Percentiles rank a stretch among this genome's conserved stretches.
Conservation (phyloP, 1,139 yeast species). For the Petasospora rhodanensis region DNA sequence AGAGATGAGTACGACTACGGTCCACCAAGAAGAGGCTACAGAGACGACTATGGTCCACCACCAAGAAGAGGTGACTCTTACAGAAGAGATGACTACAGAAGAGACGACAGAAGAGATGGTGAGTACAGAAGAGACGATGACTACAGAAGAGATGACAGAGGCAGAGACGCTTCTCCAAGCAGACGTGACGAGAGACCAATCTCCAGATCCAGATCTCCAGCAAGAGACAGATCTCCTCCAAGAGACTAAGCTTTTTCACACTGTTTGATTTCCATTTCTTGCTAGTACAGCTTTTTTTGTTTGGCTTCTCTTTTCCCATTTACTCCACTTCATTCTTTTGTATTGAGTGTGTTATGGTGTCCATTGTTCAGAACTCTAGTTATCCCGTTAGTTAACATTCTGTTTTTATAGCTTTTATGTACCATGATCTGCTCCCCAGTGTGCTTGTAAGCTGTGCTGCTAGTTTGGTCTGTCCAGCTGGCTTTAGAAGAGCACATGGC, state of each 20-base stretch:
- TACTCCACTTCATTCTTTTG: no score
- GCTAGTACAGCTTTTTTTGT: no score
- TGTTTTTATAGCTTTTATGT: no score
- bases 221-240: conserved; percentile 7
- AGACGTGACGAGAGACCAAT: conserved; percentile 21
- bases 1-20: conserved; percentile 6
- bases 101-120: conserved; percentile 10
- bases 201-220: conserved; percentile 17
- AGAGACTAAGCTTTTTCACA: conserved; percentile 2
- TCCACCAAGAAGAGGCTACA: conserved; percentile 16
- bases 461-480: no score
- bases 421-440: no score
- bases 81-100: conserved; percentile 18
- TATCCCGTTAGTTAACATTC: no score
- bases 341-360: no score
- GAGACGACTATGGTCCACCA: conserved; percentile 13
- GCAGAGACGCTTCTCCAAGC: conserved; percentile 11
- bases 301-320: no score
- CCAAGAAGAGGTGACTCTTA: conserved; percentile 16
- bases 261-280: no score
- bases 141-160: conserved; percentile 19
- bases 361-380: no score
- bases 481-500: no score
- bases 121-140: conserved; percentile 16
- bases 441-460: no score